Base-by-base conservation (phyloP, 73 alveolate genomes). In the Paramecium sexaurelia region DNA sequence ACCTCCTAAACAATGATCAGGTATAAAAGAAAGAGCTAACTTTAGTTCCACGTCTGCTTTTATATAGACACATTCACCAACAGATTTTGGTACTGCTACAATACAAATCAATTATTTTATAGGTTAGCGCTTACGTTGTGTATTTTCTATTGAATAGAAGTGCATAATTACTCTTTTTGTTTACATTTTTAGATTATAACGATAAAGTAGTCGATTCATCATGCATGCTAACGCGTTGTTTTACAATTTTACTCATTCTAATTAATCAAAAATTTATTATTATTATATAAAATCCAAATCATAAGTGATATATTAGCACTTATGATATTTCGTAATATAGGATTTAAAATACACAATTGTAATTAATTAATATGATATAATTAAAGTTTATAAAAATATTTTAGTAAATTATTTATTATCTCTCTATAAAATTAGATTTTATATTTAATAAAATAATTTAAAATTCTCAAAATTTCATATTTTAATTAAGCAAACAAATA, bases 71-170 rank as follows among this genome's bases (percentile, higher is more conserved):
- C 6, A 10, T 40, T 45, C 90, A 10, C 73, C 55, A 8, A 78
- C 39, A 1, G 40, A 45, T 9, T 39, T 32, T 39, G 90, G 90
- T 17, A 78, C 90, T 78, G 35, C 10, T 2, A 78, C 90, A 6
- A 78, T 32, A 43, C 90, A 73, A 5, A 73, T 73, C 86, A 32
- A 71, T 35, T 71, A 71, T 71, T 71, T 71, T 37, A 61, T 61
- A 2, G 39, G 55, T 33, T 71, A 40, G 56, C 86, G 43, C 86
- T 32, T 71, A 27, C 55, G 37, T 15, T 71, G 51, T 29, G 27
- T 32, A 20, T 71, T 71, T 37, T 71, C 56, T 71, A 71, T 13
- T 5, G 32, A 37, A 2, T 71, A 27, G 9, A 33, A 27, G 35
- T 19, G 0, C 8, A 71, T 71, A 71, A 61, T 35, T 71, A 71